These are phyloP conservation scores for Ogataea angusta DNA, from an alignment of 805 yeast species.

Conservation along the genomic window DNA sequence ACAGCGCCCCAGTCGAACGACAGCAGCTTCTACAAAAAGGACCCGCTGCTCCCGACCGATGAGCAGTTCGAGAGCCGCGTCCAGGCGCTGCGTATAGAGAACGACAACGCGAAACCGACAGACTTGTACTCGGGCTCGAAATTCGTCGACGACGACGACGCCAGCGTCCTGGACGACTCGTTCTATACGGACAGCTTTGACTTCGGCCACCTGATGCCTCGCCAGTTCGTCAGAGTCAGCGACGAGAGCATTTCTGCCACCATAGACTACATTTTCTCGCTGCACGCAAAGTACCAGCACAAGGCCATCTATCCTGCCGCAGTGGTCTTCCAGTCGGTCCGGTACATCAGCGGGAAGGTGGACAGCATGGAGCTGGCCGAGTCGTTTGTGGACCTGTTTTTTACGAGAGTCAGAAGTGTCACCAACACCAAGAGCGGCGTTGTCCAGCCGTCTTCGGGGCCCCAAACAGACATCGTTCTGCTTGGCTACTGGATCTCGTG, in stretches of 20 bases:
- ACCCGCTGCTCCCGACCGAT: slow-evolving; percentile 14
- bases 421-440: slow-evolving; percentile 61
- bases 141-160: slow-evolving; percentile 32
- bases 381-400: slow-evolving; percentile 56
- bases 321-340: slow-evolving; percentile 61
- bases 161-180: slow-evolving; percentile 34
- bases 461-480: slow-evolving; percentile 56
- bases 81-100: slow-evolving; percentile 25
- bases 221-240: slow-evolving; percentile 59
- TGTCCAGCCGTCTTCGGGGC: slow-evolving; percentile 27
- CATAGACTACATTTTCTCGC: slow-evolving; percentile 44
- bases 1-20: slow-evolving; percentile 9
- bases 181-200: slow-evolving; percentile 42
- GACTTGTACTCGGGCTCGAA: slow-evolving; percentile 24
- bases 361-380: slow-evolving; percentile 55
- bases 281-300: slow-evolving; percentile 45
- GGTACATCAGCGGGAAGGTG: slow-evolving; percentile 60
- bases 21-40: slow-evolving; percentile 19
- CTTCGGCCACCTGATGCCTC: slow-evolving; percentile 50
- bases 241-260: slow-evolving; percentile 53
- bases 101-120: slow-evolving; percentile 13
- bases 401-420: slow-evolving; percentile 57
- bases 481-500: slow-evolving; percentile 89
- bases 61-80: slow-evolving; percentile 35
- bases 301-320: slow-evolving; percentile 64